phyloP scores from a whole-genome alignment of 805 yeast genomes.

The Starmerella asiatica region DNA sequence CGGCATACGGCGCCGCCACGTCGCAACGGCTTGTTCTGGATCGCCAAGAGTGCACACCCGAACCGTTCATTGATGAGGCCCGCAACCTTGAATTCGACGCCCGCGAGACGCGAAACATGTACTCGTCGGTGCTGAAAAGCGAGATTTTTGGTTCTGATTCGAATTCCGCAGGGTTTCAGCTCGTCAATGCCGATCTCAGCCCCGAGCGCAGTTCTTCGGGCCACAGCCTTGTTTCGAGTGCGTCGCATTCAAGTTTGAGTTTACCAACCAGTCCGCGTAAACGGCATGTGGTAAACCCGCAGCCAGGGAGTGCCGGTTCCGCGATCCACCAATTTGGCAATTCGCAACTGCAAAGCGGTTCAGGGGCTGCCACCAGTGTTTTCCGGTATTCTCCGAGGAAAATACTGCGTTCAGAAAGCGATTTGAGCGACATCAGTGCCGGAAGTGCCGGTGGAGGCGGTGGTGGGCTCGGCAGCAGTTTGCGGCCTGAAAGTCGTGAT shows the following conservation, averaged over 20 bases:
- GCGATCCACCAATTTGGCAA: no score
- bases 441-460: slow-evolving; percentile 35
- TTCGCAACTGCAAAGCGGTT: neutral
- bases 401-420: slow-evolving; percentile 12
- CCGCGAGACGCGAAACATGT: slow-evolving; percentile 56
- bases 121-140: slow-evolving; percentile 70
- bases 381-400: slow-evolving; percentile 16
- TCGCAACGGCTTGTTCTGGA: slow-evolving; percentile 28
- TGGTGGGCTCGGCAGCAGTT: slow-evolving; percentile 49
- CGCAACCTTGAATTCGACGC: slow-evolving; percentile 40
- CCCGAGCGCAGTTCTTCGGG: neutral
- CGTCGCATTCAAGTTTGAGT: neutral
- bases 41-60: slow-evolving; percentile 4
- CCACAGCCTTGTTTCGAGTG: no score
- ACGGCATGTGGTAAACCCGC: neutral
- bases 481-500: slow-evolving; percentile 74
- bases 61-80: slow-evolving; percentile 8
- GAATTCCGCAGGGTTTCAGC: neutral
- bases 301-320: no score
- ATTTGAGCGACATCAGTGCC: slow-evolving; percentile 14
- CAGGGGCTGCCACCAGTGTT: slow-evolving; percentile 21
- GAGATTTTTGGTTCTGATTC: slow-evolving; percentile 60
- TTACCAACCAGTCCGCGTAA: neutral
- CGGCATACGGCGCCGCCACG: slow-evolving; percentile 52
- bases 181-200: neutral